Evolutionary conservation across 768 basidiomycete genomes (phyloP), one percentile per base, ranked within the genome.

Genomic region (Trametes cubensis): DNA sequence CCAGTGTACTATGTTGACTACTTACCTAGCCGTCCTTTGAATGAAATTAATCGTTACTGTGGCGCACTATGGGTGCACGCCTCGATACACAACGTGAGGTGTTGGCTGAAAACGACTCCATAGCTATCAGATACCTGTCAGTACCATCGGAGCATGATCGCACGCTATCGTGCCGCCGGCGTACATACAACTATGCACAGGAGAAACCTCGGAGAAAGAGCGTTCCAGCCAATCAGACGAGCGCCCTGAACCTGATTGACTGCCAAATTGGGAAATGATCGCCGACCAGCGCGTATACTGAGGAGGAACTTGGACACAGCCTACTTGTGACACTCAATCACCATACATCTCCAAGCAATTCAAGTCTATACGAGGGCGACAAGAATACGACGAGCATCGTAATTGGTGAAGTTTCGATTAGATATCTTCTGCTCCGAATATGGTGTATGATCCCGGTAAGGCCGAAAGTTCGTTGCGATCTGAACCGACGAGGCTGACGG

Each of bases 401-500:
- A 6, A 15, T 11, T 44, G 46, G 23, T 18, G 28, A 28, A 25
- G 11, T 11, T 47, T 25, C 21, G 25, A 11, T 44, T 44, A 17
- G 42, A 44, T 13, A 11, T 44, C 15, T 44, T 44, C 42, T 34
- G 10, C 34, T 34, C 34, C 51, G 38, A 52, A 25, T 39, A 52
- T 40, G 52, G 51, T 17, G 41, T 3, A 50, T 3, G 28, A 13
- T 15, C 28, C 42, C 54, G 54, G 39, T 45, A 8, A 26, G 23
- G 28, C 28, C 54, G 54, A 44, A 55, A 25, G 17, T 42, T 39
- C 47, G 49, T 58, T 47, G 47, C 56, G 26, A 17, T 40, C 23
- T 39, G 18, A 49, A 58, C 56, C 47, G 56, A 49, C 15, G 21
- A 49, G 56, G 56, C 56, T 58, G 56, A 49, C 56, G 25, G 10